A percentile compares a stretch with the other conserved stretches of the same genome.
Conservation (phyloP, 768 basidiomycete genomes). For the Mycena polygramma region DNA sequence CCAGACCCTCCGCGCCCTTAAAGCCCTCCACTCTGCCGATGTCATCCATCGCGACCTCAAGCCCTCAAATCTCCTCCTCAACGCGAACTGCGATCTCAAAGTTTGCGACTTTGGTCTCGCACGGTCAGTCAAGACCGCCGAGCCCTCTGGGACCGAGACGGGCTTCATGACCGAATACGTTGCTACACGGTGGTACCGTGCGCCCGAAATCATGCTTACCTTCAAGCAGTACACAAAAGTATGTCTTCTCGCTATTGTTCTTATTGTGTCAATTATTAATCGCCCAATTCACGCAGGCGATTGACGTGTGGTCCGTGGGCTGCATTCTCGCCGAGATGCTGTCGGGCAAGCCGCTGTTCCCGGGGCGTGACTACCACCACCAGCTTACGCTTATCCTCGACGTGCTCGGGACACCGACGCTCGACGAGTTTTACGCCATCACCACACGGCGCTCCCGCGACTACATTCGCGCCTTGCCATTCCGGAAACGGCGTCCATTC, state of each 20-base stretch:
- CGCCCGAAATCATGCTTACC: conserved; percentile 99
- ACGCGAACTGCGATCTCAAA: conserved; percentile 97
- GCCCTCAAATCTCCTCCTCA: conserved; percentile 96
- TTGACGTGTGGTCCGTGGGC: conserved; percentile 90
- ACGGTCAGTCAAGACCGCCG: conserved; percentile 88
- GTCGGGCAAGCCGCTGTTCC: conserved; percentile 96
- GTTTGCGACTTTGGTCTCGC: conserved; percentile 97
- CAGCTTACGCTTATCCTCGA: conserved; percentile 96
- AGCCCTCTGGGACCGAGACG: conserved; percentile 85
- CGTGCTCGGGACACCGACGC: conserved; percentile 94
- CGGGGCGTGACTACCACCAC: conserved; percentile 96
- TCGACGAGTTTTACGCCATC: conserved; percentile 99
- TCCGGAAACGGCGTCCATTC: conserved; percentile 90
- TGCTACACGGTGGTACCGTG: conserved; percentile 98
- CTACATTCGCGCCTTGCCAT: conserved; percentile 94
- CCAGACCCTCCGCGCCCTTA: conserved; percentile 94
- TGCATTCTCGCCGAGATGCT: conserved; percentile 97
- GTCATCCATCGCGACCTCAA: conserved; percentile 98
- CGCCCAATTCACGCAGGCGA: conserved; percentile 61
- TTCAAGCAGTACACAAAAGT: conserved; percentile 97
- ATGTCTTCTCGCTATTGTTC: conserved; percentile 17
- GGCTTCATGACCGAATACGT: conserved; percentile 98
- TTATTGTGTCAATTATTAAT: conserved; percentile 20
- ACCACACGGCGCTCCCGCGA: conserved; percentile 92
- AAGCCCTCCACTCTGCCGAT: conserved; percentile 96